Evolutionary conservation across 352 stramenopile species (phyloP).

Genomic region (Aphanomyces stellatus): DNA sequence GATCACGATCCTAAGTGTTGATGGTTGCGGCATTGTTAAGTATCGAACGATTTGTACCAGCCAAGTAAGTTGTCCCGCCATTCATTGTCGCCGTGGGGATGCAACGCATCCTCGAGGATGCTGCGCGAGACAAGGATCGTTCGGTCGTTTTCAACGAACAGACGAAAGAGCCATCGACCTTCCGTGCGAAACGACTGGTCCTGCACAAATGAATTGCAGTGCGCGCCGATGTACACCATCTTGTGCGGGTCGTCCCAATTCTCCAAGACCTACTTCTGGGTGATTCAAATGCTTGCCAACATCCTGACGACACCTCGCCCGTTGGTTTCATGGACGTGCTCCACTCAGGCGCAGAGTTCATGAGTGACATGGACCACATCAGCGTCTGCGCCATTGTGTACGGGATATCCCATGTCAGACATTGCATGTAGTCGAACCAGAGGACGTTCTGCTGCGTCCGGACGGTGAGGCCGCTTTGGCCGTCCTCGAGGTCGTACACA

Average conservation of each 20-base stretch:
- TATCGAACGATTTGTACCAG: too few relatives aligned
- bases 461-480: background rate
- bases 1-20: too few relatives aligned
- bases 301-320: too few relatives aligned
- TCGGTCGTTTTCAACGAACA: background rate
- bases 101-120: background rate
- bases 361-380: background rate
- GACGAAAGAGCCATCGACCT: background rate
- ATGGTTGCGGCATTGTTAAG: too few relatives aligned
- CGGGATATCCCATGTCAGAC: background rate
- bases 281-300: too few relatives aligned
- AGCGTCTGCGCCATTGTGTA: background rate
- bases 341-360: too few relatives aligned
- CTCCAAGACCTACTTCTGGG: too few relatives aligned
- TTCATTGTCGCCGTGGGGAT: background rate
- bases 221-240: background rate
- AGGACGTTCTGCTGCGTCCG: constrained; percentile 10
- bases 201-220: background rate
- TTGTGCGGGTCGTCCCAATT: too few relatives aligned
- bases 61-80: background rate
- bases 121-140: background rate
- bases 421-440: constrained; percentile 20
- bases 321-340: too few relatives aligned
- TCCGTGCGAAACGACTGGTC: background rate
- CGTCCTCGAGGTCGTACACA: constrained; percentile 16